Conservation (phyloP, 768 basidiomycete species). For the Pleurotus djamor region DNA sequence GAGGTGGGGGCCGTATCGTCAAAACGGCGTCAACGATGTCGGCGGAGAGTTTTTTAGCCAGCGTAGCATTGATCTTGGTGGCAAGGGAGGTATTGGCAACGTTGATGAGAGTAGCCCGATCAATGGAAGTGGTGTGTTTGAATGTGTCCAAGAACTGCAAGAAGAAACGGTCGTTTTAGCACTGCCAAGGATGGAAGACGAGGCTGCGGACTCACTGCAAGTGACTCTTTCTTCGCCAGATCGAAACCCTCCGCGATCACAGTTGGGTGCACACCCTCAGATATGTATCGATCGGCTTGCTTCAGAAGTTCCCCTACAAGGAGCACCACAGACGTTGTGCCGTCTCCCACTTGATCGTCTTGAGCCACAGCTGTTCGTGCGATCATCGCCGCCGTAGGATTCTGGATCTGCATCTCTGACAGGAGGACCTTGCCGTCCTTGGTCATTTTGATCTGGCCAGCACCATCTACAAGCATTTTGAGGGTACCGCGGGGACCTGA, state of each 20-base stretch:
- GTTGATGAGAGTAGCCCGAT: slow-evolving; percentile 88
- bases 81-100: slow-evolving; percentile 95
- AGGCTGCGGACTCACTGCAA: slow-evolving; percentile 53
- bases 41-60: slow-evolving; percentile 87
- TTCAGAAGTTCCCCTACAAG: slow-evolving; percentile 95
- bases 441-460: slow-evolving; percentile 99
- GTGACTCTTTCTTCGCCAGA: slow-evolving; percentile 94
- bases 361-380: slow-evolving; percentile 98
- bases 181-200: not conserved
- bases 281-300: slow-evolving; percentile 97
- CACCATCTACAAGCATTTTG: slow-evolving; percentile 99
- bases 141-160: slow-evolving; percentile 89
- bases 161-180: slow-evolving; percentile 5
- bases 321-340: slow-evolving; percentile 95
- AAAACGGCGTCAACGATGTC: slow-evolving; percentile 96
- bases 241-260: slow-evolving; percentile 96
- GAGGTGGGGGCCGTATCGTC: slow-evolving; percentile 74
- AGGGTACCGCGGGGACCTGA: slow-evolving; percentile 94
- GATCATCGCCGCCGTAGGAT: slow-evolving; percentile 99
- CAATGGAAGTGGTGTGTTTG: slow-evolving; percentile 74
- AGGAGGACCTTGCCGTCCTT: slow-evolving; percentile 99
- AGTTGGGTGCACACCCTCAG: slow-evolving; percentile 97
- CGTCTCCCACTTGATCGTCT: slow-evolving; percentile 99
- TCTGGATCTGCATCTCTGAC: slow-evolving; percentile 99
- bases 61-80: slow-evolving; percentile 80